Evolutionary conservation across 768 basidiomycete genomes (phyloP).

Genomic region (Termitomyces sp.): DNA sequence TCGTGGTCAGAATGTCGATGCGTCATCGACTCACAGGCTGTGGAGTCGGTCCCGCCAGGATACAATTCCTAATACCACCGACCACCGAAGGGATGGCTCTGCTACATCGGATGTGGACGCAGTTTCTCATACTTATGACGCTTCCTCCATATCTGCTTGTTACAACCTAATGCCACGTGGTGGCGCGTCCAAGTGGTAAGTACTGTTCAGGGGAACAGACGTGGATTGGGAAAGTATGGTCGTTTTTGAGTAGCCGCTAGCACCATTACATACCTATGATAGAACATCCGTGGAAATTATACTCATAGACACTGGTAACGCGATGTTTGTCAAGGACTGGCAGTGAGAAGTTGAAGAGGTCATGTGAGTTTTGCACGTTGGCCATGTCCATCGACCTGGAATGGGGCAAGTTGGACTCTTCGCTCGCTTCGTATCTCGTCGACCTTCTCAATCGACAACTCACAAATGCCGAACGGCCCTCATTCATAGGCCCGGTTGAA

Average conservation of each 20-base stretch:
- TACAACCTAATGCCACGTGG: not conserved
- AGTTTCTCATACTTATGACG: not conserved
- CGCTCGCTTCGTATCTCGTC: slow-evolving; percentile 67
- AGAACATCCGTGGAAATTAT: not conserved
- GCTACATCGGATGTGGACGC: not conserved
- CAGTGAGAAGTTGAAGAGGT: too few species aligned
- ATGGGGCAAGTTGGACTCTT: slow-evolving; percentile 79
- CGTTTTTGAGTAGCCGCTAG: not conserved
- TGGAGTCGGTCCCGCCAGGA: not conserved
- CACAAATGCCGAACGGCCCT: slow-evolving; percentile 66
- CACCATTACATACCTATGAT: not conserved
- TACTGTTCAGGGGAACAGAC: not conserved
- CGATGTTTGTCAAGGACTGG: not conserved
- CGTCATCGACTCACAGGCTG: not conserved
- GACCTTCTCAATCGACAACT: slow-evolving; percentile 80
- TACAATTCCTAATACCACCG: not conserved
- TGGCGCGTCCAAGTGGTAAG: not conserved
- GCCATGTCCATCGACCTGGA: slow-evolving; percentile 93
- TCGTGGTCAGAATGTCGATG: not conserved
- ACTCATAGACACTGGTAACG: not conserved
- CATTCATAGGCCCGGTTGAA: slow-evolving; percentile 91
- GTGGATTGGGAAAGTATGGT: not conserved
- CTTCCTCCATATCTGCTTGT: not conserved
- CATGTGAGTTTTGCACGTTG: slow-evolving; percentile 1
- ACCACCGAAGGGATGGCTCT: not conserved